These are phyloP conservation scores for Buddleja alternifolia DNA, from an alignment of 257 asterid genomes.

Conservation along the genomic window DNA sequence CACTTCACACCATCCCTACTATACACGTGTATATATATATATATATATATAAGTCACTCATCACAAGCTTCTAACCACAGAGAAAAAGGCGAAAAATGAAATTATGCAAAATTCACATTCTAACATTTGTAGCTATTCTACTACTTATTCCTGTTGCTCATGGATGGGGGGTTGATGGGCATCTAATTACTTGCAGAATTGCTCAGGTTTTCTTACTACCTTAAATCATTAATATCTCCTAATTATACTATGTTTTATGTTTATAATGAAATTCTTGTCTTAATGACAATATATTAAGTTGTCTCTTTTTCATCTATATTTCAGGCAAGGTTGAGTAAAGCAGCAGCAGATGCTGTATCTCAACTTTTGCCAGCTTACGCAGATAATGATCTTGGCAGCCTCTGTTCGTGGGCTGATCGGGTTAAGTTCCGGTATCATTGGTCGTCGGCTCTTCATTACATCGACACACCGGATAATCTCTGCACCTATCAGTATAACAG, in stretches of 20 bases:
- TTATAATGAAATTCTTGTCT: not conserved
- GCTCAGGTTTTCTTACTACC: conserved; percentile 75
- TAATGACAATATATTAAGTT: not conserved
- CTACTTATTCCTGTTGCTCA: conserved; percentile 40
- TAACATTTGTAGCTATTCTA: conserved; percentile 35
- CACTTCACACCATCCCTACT: conserved; percentile 33
- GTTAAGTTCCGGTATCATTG: conserved; percentile 73
- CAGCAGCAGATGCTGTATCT: conserved; percentile 74
- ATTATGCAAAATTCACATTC: conserved; percentile 20
- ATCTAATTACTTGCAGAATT: conserved; percentile 64
- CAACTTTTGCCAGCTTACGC: conserved; percentile 63
- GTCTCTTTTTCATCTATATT: not conserved
- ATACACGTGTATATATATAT: too few relatives aligned
- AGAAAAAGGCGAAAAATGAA: conserved; percentile 46
- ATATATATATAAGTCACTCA: not conserved
- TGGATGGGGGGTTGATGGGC: conserved; percentile 93
- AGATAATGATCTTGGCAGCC: conserved; percentile 61
- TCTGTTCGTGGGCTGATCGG: conserved; percentile 84
- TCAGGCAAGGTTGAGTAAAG: conserved; percentile 67
- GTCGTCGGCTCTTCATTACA: conserved; percentile 86
- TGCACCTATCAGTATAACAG: conserved; percentile 73
- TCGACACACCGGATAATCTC: conserved; percentile 74
- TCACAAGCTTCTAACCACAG: not conserved
- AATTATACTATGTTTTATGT: not conserved
- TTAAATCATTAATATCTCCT: not conserved